Evolutionary conservation across 768 basidiomycete species (phyloP).

Genomic region (Nidularia pulvinata): DNA sequence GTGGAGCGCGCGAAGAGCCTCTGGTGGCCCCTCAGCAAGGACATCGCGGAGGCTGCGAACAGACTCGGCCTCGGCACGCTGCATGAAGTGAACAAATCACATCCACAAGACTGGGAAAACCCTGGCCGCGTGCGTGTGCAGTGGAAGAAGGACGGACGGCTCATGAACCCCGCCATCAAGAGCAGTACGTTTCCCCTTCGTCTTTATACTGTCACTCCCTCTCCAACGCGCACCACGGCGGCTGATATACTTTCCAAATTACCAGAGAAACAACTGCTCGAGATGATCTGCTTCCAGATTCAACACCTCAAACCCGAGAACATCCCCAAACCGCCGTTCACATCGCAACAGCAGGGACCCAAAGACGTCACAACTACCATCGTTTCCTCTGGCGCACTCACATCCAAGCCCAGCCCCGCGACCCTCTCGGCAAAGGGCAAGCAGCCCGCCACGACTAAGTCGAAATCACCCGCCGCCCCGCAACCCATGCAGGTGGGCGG

Average conservation of each 20-base stretch:
- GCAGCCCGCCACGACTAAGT: constrained; percentile 43
- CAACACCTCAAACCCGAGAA: constrained; percentile 73
- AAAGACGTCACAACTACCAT: constrained; percentile 7
- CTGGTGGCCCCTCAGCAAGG: constrained; percentile 96
- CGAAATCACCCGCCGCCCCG: constrained; percentile 35
- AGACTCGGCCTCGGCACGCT: constrained; percentile 78
- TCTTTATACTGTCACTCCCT: no score
- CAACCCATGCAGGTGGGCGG: constrained; percentile 26
- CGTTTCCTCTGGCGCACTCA: constrained; percentile 15
- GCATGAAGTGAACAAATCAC: constrained; percentile 88
- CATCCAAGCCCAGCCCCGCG: constrained; percentile 23
- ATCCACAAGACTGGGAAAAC: constrained; percentile 98
- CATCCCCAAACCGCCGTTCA: constrained; percentile 66
- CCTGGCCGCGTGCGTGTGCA: constrained; percentile 94
- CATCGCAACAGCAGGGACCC: constrained; percentile 14
- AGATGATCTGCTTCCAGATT: constrained; percentile 72
- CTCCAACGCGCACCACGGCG: no score
- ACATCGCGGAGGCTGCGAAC: constrained; percentile 84
- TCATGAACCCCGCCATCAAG: constrained; percentile 68
- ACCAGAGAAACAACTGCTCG: constrained; percentile 78
- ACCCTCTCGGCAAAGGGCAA: constrained; percentile 47
- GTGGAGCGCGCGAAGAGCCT: constrained; percentile 77
- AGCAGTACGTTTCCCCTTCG: constrained; percentile 55
- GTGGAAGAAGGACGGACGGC: constrained; percentile 79
- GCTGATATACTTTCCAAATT: neutral